Evolutionary conservation across 2,329 filamentous ascomycete species (phyloP), one percentile per base, ranked within the genome.

Genomic region (Penicillium sclerotigenum): DNA sequence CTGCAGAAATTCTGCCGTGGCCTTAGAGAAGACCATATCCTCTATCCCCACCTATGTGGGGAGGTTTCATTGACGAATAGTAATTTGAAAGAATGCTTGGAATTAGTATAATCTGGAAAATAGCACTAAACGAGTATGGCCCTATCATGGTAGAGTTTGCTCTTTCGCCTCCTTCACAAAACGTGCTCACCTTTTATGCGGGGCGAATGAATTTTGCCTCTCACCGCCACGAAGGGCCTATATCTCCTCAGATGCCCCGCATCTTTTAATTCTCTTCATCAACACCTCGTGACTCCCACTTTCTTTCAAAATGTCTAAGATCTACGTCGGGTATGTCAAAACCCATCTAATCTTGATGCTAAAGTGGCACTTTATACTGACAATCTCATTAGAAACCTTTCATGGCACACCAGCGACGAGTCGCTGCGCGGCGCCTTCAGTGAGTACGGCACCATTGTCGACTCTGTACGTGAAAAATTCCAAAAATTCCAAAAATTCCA

Each of bases 301-400:
- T 20, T 49, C 22, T 37, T 42, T 52, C 56, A 60, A 52, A 58
- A 60, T 60, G 56, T 56, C 58, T 36, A 61, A 61, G 41, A 52
- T 61, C 54, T 61, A 57, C 53, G 51, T 61, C 33, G 57, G 59
- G 59, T 61, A 37, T 40, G 59, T 56, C 37, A 18, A 33, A 18
- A 43, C 4, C 34, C 4, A 18, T 38, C 7, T 8, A 26, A 20
- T 43, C 8, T 22, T 9, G 18, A 29, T 28, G 16, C 16, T 42
- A 18, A 8, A 11, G 10, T 18, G 16, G n/a, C n/a, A 2, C 13
- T 18, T 20, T 4, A 26, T 29, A 40, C 52, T 54, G 46, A 54
- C 29, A 4, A 14, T 28, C 3, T 14, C 16, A 11, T 3, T 37
- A 61, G 59, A 36, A 57, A 57, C 53, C 57, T 61, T 9, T 51